Percentiles rank a stretch among this genome's conserved stretches.
Evolutionary conservation across 2,329 filamentous ascomycete species (phyloP).

Genomic region (Scedosporium boydii): DNA sequence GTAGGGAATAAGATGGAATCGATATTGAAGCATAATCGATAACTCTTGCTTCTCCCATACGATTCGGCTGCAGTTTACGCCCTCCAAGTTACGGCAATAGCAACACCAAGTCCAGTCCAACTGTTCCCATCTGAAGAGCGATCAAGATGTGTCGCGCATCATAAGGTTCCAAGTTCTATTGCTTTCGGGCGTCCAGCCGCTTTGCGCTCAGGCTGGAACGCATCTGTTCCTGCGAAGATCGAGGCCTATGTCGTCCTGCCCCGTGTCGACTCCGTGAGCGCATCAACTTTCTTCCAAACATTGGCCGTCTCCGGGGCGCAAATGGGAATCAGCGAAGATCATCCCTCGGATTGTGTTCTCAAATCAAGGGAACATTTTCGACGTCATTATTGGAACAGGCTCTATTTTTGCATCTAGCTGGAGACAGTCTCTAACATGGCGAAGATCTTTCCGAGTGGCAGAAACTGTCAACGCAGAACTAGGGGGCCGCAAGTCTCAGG

Average conservation of each 20-base stretch:
- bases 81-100: too few species aligned
- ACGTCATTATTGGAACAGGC: not conserved
- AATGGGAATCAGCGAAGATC: not conserved
- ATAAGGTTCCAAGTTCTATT: not conserved
- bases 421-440: not conserved
- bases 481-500: not conserved
- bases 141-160: not conserved
- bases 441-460: not conserved
- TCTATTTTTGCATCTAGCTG: not conserved
- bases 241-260: not conserved
- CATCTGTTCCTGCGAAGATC: not conserved
- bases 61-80: not conserved
- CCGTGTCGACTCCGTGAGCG: not conserved
- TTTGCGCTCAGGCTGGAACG: not conserved
- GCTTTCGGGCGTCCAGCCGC: not conserved
- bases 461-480: not conserved
- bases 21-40: not conserved
- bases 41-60: not conserved
- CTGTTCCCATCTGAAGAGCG: not conserved
- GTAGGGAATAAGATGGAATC: too few species aligned
- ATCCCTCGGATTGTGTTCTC: not conserved
- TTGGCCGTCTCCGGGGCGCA: not conserved
- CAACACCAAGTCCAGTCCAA: too few species aligned
- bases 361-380: not conserved
- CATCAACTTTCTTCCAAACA: not conserved